Conservation (phyloP, 306 rosid genomes). For the Lathyrus tuberosus region DNA sequence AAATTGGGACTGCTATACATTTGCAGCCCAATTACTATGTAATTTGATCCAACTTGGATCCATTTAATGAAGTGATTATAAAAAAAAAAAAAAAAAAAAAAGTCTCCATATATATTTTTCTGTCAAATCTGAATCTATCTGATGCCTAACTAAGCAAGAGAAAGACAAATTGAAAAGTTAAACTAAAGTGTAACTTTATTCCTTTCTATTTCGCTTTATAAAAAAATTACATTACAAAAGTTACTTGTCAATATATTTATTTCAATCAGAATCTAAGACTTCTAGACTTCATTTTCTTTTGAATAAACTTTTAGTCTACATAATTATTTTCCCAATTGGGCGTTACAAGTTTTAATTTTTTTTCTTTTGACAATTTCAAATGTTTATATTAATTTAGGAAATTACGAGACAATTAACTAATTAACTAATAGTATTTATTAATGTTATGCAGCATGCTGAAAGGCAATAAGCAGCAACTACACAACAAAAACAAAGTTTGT, state of each 20-base stretch:
- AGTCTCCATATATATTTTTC: not conserved
- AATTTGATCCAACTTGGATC: too few species aligned
- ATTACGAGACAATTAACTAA: not conserved
- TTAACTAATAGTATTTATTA: not conserved
- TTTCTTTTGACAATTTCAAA: not conserved
- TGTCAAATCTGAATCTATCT: not conserved
- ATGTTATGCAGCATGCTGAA: not conserved
- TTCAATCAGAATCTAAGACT: not conserved
- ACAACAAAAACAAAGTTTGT: not conserved
- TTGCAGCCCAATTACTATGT: too few species aligned
- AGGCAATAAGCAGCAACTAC: not conserved
- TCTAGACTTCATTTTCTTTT: not conserved
- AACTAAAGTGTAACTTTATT: not conserved
- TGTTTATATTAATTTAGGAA: not conserved
- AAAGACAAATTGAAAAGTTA: not conserved
- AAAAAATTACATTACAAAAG: not conserved
- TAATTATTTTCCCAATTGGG: not conserved
- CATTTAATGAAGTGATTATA: too few species aligned
- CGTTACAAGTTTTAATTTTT: not conserved
- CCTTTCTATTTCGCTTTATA: not conserved
- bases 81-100: too few species aligned
- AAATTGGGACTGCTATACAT: too few species aligned
- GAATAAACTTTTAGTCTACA: not conserved
- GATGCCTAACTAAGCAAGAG: not conserved
- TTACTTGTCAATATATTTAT: not conserved